A percentile compares a stretch with the other conserved stretches of the same genome.
These are phyloP conservation scores for Posidonia australis DNA, from an alignment of 106 monocot genomes.

Conservation along the genomic window DNA sequence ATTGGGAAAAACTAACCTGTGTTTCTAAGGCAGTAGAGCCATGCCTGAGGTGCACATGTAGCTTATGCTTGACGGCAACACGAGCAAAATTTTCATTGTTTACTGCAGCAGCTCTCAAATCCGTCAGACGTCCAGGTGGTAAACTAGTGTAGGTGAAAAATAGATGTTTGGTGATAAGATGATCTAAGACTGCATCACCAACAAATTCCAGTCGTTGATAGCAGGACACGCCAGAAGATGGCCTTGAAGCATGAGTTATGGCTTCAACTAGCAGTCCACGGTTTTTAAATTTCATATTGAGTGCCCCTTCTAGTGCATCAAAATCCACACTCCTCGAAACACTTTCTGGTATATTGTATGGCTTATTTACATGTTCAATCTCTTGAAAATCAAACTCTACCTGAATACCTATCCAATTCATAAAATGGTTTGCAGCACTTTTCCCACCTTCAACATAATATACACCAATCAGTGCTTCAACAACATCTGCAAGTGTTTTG, in stretches of 20 bases:
- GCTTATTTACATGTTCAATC: constrained; percentile 35
- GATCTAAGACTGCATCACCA: constrained; percentile 97
- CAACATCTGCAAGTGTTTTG: constrained; percentile 97
- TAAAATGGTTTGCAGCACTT: constrained; percentile 78
- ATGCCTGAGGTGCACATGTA: constrained; percentile 85
- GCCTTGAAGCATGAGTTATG: constrained; percentile 97
- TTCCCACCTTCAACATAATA: constrained; percentile 96
- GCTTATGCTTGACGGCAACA: constrained; percentile 84
- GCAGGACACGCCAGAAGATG: constrained; percentile 93
- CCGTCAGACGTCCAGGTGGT: constrained; percentile 89
- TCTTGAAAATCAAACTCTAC: constrained; percentile 58
- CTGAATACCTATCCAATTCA: constrained; percentile 89
- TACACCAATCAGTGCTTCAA: constrained; percentile 92
- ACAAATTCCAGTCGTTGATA: constrained; percentile 91
- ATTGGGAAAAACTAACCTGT: constrained; percentile 37
- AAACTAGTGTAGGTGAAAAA: constrained; percentile 86
- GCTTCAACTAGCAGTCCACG: constrained; percentile 71
- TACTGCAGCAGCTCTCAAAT: constrained; percentile 91
- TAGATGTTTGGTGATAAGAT: constrained; percentile 75
- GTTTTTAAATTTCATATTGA: constrained; percentile 55
- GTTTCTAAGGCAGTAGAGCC: constrained; percentile 90
- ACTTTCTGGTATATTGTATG: constrained; percentile 62
- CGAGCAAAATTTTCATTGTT: constrained; percentile 99
- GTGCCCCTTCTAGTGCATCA: constrained; percentile 54
- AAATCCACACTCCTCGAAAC: constrained; percentile 70